Base-by-base conservation (phyloP, 306 rosid species). In the Castanospermum australe region DNA sequence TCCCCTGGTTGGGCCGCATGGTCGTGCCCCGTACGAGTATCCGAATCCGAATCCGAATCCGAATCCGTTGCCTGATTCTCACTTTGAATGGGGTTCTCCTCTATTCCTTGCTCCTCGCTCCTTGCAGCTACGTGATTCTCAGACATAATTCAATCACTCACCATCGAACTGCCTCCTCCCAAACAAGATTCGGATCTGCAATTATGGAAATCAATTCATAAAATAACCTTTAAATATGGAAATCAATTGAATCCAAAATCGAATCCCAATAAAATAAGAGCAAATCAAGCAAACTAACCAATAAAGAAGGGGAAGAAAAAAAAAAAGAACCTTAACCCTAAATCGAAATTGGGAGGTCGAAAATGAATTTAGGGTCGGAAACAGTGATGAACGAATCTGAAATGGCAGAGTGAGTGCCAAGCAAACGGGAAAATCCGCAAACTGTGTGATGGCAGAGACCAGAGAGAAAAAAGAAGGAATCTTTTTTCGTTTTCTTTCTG, bases 91-190 rank as follows among this genome's bases (percentile, higher is more conserved):
- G 35, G 64, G 45, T 24, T 48, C 33, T 15, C 7, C 18, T 13
- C 62, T 24, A 14, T 9, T 25, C 20, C 47, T 33, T 69, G 77
- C 13, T 78, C 18, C 7, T 44, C 36, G 21, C 60, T 71, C 14
- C 39, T 61, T 42, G 8, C 84, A 62, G 64, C 71, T 74, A 73
- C 85, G 55, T 74, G 79, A 81, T 81, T 87, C 79, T 87, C 97
- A 73, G 97, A 86, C 93, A 92, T 89, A n/a, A n/a, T 51, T 71
- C 83, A 65, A 81, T 38, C 24, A 44, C 72, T 76, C 87, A 81
- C 64, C 82, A 85, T 82, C 87, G 67, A 81, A 84, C 38, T 36
- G 51, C 68, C 59, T 28, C 33, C 60, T 73, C 77, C 75, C 28
- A 77, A 71, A 76, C 81, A 36, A 82, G 75, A 81, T 68, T 67